phyloP scores from a whole-genome alignment of 192 early-diverging fungal species.

The Rhizophagus sp. region DNA sequence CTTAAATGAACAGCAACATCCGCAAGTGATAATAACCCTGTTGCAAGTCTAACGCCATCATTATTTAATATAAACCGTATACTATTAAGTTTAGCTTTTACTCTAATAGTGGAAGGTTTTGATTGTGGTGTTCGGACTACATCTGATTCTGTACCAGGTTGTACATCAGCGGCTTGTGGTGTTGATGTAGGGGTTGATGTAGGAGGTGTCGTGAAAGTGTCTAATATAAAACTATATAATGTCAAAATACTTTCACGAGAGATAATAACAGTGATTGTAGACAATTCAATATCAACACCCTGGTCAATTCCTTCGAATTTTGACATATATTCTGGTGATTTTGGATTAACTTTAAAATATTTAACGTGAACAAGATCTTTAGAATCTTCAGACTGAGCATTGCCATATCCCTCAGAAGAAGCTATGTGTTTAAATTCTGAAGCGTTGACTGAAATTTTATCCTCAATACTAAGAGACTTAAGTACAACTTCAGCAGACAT shows the following conservation, averaged over 20 bases:
- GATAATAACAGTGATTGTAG: conserved; percentile 78
- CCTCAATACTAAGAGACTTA: conserved; percentile 76
- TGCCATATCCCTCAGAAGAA: conserved; percentile 47
- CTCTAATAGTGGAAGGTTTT: conserved; percentile 66
- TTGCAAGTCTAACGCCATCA: conserved; percentile 75
- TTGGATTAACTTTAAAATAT: conserved; percentile 71
- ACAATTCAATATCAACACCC: conserved; percentile 77
- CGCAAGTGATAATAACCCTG: conserved; percentile 69
- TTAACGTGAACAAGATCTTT: conserved; percentile 71
- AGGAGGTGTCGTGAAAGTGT: conserved; percentile 60
- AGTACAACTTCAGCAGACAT: conserved; percentile 76
- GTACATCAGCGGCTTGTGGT: neutral
- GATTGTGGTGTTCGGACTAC: conserved; percentile 2
- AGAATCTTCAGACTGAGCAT: conserved; percentile 42
- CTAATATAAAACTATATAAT: conserved; percentile 81
- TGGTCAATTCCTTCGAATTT: conserved; percentile 81
- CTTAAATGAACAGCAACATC: conserved; percentile 68
- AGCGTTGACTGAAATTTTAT: conserved; percentile 53
- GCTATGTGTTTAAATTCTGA: conserved; percentile 63
- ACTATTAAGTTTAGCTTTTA: conserved; percentile 74
- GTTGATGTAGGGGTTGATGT: conserved; percentile 22
- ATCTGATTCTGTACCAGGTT: neutral
- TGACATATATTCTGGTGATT: conserved; percentile 69
- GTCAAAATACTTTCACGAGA: conserved; percentile 82
- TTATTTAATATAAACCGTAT: conserved; percentile 83